These are phyloP conservation scores for Heliamphora pulchella DNA, from an alignment of 179 eudicot species.

Conservation along the genomic window DNA sequence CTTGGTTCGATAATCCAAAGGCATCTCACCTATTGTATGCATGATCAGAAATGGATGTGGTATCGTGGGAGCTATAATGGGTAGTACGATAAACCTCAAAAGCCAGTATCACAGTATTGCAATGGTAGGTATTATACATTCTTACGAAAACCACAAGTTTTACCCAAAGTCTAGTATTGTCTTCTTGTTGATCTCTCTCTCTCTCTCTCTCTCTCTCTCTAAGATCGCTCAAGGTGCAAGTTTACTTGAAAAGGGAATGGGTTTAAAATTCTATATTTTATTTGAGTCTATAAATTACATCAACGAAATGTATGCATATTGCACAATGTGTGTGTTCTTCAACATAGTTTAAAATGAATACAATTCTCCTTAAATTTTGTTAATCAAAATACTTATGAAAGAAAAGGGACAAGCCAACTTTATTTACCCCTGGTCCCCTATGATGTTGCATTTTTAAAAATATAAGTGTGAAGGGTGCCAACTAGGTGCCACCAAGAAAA, in stretches of 20 bases:
- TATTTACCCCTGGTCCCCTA: neutral
- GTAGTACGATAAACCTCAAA: neutral
- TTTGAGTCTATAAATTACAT: too few relatives aligned
- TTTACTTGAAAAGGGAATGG: neutral
- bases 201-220: neutral
- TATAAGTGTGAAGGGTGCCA: neutral
- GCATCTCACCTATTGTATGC: too few relatives aligned
- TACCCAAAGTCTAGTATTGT: neutral
- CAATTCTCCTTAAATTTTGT: neutral
- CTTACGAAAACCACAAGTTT: neutral
- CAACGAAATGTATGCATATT: too few relatives aligned
- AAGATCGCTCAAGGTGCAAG: neutral
- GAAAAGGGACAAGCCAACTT: neutral
- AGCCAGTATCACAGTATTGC: neutral
- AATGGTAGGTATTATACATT: neutral
- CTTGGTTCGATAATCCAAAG: too few relatives aligned
- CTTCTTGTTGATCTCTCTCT: neutral
- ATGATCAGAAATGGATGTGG: too few relatives aligned
- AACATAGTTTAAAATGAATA: neutral
- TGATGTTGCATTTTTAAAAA: neutral
- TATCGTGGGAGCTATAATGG: too few relatives aligned
- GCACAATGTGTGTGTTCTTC: neutral
- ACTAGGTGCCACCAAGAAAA: neutral
- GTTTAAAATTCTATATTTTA: too few relatives aligned
- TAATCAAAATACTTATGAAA: neutral